Evolutionary conservation across 2,329 filamentous ascomycete genomes (phyloP), one percentile per base, ranked within the genome.

Genomic region (Orbilia blumenaviensis): DNA sequence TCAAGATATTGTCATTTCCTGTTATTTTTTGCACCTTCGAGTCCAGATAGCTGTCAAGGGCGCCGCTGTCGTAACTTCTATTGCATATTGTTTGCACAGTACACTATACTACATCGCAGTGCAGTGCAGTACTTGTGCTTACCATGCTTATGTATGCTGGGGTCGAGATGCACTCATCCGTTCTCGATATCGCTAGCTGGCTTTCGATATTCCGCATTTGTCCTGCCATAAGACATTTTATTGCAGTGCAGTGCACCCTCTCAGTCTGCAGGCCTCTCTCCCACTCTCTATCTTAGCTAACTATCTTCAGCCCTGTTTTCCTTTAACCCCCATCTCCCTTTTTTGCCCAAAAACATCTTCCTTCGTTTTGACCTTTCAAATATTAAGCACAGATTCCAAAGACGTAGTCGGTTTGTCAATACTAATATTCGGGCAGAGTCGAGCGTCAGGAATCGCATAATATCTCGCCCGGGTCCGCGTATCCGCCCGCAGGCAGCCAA

Each of bases 361-460:
- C 56, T 23, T 12, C 14, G 10, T 50, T 50, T 23, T 34, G 8
- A 9, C n/a, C 46, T 29, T n/a, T n/a, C n/a, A n/a, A n/a, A n/a
- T n/a, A n/a, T n/a, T n/a, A n/a, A n/a, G n/a, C 32, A 5, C 32
- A 34, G 12, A 12, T 34, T 12, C 32, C 12, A 5, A 12, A 34
- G 5, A 34, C 32, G 32, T 34, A 34, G 5, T 12, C 5, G 32
- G 32, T 5, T 34, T 34, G 32, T 6, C 6, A 34, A 12, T 34
- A 34, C 12, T 50, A 29, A 27, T 29, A n/a, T 27, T 29, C 2
- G 9, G 21, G 38, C 71, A 75, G 71, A 44, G 62, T 75, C 63
- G 71, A 75, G 38, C 50, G 71, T 18, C 56, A 68, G 71, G 63
- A 75, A 64, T 68, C 71, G 46, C 32, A 68, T 56, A 75, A 75